Base-by-base conservation (phyloP, 352 stramenopile genomes). In the Globisporangium emineosum region DNA sequence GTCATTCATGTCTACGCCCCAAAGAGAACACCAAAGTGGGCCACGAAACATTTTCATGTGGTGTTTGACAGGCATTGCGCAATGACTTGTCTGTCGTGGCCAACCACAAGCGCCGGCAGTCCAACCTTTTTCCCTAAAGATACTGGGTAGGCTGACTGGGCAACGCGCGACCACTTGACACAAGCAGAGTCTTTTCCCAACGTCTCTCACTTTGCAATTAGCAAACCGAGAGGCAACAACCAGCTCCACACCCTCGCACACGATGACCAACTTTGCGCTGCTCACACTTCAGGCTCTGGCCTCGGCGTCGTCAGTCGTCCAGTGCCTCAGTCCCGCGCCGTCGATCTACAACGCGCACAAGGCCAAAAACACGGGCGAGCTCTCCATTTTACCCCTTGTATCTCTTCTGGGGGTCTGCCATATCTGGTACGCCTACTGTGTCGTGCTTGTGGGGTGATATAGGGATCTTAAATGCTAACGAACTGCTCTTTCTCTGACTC, bases 341-440 rank as follows among this genome's bases (percentile, higher is more conserved):
- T 52, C 27, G 10, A 60, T 66, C 37, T 66, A 54, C 60, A 25
- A 42, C 3, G 21, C 30, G 3, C 27, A 60, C 51, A 60, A 66
- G 15, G 19, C 33, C 27, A 59, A 51, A 19, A 42, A n/a, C 51
- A 55, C 37, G 0, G 60, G 60, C 25, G 60, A 66, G 21, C 35
- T 66, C 12, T 60, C 50, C 1, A 21, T 66, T 23, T 25, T 66
- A 2, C 60, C 60, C 10, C 30, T 60, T 4, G 60, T 55, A 27
- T 54, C 51, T 23, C 37, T 66, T 9, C 17, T 53, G 6, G 51
- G 60, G 0, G 53, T 56, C 8, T 66, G 60, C n/a, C 53, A 66
- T 21, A 32, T 66, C 40, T 66, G 60, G 60, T 65, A 30, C 49
- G 60, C 33, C n/a, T n/a, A n/a, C n/a, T n/a, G n/a, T n/a, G n/a